Conservation (phyloP, 2,329 filamentous ascomycete genomes). For the Paecilomyces dactylethromorphus region DNA sequence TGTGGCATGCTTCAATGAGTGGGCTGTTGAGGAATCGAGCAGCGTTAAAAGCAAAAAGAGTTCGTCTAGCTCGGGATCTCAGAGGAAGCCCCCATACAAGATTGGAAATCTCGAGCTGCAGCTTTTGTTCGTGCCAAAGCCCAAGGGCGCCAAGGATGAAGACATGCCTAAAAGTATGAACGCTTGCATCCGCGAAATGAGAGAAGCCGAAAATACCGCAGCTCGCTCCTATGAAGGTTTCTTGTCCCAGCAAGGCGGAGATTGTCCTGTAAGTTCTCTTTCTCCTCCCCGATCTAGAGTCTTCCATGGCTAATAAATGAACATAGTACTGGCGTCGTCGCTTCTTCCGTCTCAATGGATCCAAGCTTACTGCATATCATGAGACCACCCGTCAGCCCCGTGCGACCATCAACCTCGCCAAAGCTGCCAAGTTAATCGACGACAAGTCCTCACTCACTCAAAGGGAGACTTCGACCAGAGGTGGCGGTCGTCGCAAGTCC, state of each 20-base stretch:
- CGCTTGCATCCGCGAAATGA: constrained; percentile 86
- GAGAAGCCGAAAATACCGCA: constrained; percentile 75
- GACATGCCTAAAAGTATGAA: constrained; percentile 99
- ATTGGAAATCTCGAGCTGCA: constrained; percentile 92
- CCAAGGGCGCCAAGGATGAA: constrained; percentile 77
- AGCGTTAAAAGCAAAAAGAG: constrained; percentile 93
- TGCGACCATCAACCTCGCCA: constrained; percentile 92
- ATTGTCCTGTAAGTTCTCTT: constrained; percentile 76
- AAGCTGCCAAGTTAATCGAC: constrained; percentile 88
- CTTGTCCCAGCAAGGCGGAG: constrained; percentile 92
- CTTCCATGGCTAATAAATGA: constrained; percentile 31
- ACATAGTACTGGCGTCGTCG: constrained; percentile 89
- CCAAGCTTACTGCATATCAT: constrained; percentile 90
- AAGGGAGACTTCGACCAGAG: constrained; percentile 70
- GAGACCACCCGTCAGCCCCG: constrained; percentile 92
- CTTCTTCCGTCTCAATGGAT: constrained; percentile 89
- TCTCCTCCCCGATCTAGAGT: neutral
- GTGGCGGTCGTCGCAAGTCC: constrained; percentile 77
- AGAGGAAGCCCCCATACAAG: constrained; percentile 85
- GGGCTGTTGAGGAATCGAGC: constrained; percentile 84
- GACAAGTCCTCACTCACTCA: constrained; percentile 79
- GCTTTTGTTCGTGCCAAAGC: constrained; percentile 88
- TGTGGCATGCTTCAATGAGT: constrained; percentile 96
- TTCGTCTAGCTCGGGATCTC: constrained; percentile 47
- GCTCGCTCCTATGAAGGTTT: constrained; percentile 78